Conservation (phyloP, 148 eudicot species). For the Persicaria tinctoria region DNA sequence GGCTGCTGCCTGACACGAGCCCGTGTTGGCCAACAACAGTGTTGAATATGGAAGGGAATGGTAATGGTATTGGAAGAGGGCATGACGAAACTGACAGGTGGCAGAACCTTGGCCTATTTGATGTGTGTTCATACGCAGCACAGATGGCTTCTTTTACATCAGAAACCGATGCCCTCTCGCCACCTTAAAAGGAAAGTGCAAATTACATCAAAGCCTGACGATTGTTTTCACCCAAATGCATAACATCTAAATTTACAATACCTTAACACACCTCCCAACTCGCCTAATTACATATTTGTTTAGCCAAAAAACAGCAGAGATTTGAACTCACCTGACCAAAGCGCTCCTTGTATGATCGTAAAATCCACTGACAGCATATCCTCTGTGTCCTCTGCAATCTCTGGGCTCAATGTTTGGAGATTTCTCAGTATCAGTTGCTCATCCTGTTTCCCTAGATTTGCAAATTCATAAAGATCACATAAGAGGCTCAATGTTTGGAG, state of each 20-base stretch:
- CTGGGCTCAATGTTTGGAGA: constrained; percentile 68
- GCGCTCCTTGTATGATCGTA: constrained; percentile 62
- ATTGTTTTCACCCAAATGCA: background rate
- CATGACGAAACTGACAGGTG: constrained; percentile 61
- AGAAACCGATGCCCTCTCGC: constrained; percentile 49
- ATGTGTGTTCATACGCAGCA: constrained; percentile 40
- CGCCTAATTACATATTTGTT: too few relatives aligned
- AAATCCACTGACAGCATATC: constrained; percentile 65
- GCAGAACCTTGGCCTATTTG: constrained; percentile 55
- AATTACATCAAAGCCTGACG: background rate
- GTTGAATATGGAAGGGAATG: constrained; percentile 74
- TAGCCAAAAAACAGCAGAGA: background rate
- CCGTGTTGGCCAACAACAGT: constrained; percentile 56
- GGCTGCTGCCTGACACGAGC: constrained; percentile 35
- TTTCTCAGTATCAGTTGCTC: constrained; percentile 44
- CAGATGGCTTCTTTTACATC: constrained; percentile 61
- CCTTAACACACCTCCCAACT: too few relatives aligned
- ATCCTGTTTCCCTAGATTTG: constrained; percentile 32
- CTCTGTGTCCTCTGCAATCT: constrained; percentile 53
- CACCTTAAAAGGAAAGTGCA: constrained; percentile 26
- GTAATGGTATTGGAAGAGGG: constrained; percentile 89
- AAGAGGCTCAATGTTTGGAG: background rate
- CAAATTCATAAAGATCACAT: constrained; percentile 7
- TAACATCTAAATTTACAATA: background rate
- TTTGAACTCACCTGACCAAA: constrained; percentile 41